A percentile compares a stretch with the other conserved stretches of the same genome.
These are phyloP conservation scores for Alternaria tenuissima DNA, from an alignment of 2,329 filamentous ascomycete species.

Conservation along the genomic window DNA sequence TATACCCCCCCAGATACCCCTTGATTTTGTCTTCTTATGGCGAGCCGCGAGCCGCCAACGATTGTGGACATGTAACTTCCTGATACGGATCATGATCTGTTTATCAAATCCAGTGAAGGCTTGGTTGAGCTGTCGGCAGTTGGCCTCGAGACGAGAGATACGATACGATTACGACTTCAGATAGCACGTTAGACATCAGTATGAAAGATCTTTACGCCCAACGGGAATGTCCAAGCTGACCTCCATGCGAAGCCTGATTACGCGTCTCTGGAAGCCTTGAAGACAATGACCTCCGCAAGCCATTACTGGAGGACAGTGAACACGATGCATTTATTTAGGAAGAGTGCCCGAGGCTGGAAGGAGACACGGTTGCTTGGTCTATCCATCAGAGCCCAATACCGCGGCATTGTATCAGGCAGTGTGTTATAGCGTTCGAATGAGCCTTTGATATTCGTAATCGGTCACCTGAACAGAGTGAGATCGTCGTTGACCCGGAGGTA, in stretches of 20 bases:
- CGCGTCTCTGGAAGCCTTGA: background rate
- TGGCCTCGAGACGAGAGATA: background rate
- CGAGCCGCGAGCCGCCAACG: background rate
- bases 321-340: background rate
- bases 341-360: background rate
- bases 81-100: background rate
- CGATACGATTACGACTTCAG: background rate
- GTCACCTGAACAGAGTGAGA: constrained; percentile 5
- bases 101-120: background rate
- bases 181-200: constrained; percentile 3
- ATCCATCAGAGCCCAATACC: constrained; percentile 5
- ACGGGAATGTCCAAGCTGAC: background rate
- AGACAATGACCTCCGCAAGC: background rate
- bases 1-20: constrained; percentile 11
- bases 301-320: background rate
- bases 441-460: constrained; percentile 2
- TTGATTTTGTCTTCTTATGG: background rate
- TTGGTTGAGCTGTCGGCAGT: background rate
- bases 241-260: background rate
- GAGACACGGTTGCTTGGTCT: background rate
- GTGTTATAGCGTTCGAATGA: constrained; percentile 1
- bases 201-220: background rate
- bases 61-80: background rate
- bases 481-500: constrained; percentile 3
- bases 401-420: constrained; percentile 1